Base-by-base conservation (phyloP, 176 grass and related monocot genomes). In the Eleusine indica region DNA sequence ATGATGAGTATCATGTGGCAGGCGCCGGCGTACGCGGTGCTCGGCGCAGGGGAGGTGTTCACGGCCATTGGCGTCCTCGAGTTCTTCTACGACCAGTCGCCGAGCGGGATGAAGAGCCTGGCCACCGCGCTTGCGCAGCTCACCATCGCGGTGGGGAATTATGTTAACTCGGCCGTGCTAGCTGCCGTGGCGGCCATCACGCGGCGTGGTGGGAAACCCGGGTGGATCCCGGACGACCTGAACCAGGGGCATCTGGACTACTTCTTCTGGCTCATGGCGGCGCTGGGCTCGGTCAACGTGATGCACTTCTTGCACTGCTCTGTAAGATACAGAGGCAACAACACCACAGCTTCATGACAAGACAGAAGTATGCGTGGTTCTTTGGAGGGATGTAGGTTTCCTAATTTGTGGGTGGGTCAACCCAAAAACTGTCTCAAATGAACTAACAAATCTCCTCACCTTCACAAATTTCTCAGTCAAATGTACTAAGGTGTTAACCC, bases 171-270 rank as follows among this genome's bases (percentile, higher is more conserved):
- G 37, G 48, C 70, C 13, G 32, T 85, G 40, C 42, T 91, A 46
- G 68, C 41, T 14, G 71, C 47, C n/a, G 85, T 91, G 0, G 68
- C 82, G 3, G 65, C 68, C 3, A 2, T 57, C 37, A 89, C 90
- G 4, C 7, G 77, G 15, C 21, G 76, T 19, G 57, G 69, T 32
- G 84, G 84, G n/a, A 37, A 46, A 77, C n/a, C 21, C 21, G 21
- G n/a, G 8, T 97, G 94, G 94, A 91, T 97, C 17, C 94, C 94
- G 78, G 91, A 97, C 70, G 90, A 97, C 77, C 87, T 97, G 78
- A 97, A 94, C 77, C 70, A 74, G 40, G 94, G 86, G 15, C 90
- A 85, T 70, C 76, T 97, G 6, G 89, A 97, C 21, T 90, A 94
- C 83, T 88, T 88, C 69, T 92, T 94, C 77, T 97, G 90, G 88